These are phyloP conservation scores for Linnemannia schmuckeri DNA, from an alignment of 192 early-diverging fungal species.

Conservation along the genomic window DNA sequence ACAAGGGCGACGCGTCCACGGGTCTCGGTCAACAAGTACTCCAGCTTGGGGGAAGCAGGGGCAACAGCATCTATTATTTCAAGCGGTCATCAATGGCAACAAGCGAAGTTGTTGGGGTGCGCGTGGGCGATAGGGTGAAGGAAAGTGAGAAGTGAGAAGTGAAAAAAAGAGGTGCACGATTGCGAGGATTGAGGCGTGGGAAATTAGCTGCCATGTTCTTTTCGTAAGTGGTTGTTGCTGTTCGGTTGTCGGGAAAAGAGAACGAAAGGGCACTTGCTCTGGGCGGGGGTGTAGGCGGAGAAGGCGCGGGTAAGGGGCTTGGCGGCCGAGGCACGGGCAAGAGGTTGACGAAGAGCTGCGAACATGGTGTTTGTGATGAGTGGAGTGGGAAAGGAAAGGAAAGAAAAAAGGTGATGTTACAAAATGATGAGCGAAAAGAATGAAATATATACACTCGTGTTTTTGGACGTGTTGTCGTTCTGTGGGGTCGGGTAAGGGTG, in stretches of 20 bases:
- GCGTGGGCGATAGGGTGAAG: not conserved
- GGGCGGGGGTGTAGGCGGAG: slow-evolving; percentile 38
- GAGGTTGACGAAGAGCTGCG: slow-evolving; percentile 55
- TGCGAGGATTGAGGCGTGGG: slow-evolving; percentile 20
- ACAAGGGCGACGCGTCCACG: slow-evolving; percentile 89
- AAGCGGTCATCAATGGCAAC: not conserved
- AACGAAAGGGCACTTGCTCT: slow-evolving; percentile 35
- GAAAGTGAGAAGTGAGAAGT: not conserved
- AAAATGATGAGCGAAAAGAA: not conserved
- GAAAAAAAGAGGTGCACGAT: not conserved
- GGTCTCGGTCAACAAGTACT: slow-evolving; percentile 73
- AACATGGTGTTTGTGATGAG: slow-evolving; percentile 36
- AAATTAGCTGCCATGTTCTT: slow-evolving; percentile 23
- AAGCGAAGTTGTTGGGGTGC: not conserved
- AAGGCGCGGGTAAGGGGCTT: slow-evolving; percentile 49
- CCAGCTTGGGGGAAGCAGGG: slow-evolving; percentile 44
- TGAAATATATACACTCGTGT: not conserved
- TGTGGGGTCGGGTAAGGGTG: not conserved
- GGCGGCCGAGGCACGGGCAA: slow-evolving; percentile 47
- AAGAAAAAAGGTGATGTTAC: not conserved
- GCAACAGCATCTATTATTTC: slow-evolving; percentile 41
- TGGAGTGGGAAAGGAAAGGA: not conserved
- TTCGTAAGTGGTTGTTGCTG: not conserved
- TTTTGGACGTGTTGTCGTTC: not conserved
- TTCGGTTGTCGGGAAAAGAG: not conserved